These are phyloP conservation scores for Sphagnum contortum DNA, from an alignment of 225 moss, liverwort and hornwort species.

Conservation along the genomic window DNA sequence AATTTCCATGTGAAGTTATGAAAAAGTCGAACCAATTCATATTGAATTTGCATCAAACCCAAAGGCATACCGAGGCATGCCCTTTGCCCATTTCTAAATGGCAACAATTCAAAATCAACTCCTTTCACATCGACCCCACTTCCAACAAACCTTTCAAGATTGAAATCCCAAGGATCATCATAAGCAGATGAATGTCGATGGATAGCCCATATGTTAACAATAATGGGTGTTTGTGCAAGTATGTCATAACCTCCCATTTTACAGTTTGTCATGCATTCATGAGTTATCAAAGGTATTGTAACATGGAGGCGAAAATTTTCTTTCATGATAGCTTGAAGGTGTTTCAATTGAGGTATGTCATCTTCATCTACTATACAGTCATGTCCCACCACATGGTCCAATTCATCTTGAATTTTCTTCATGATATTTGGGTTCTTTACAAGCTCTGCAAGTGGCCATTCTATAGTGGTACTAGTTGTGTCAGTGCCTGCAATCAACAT, in stretches of 20 bases:
- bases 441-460: conserved; percentile 23
- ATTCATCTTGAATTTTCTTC: conserved; percentile 19
- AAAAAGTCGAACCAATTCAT: too few relatives aligned
- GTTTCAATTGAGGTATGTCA: conserved; percentile 19
- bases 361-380: conserved; percentile 23
- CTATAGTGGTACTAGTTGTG: too few relatives aligned
- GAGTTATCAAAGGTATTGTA: conserved; percentile 14
- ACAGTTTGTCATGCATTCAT: too few relatives aligned
- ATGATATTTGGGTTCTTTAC: conserved; percentile 14
- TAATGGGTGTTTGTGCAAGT: too few relatives aligned
- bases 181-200: conserved; percentile 16
- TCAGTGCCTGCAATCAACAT: conserved; percentile 13
- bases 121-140: too few relatives aligned
- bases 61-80: conserved; percentile 10
- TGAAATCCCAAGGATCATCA: conserved; percentile 26
- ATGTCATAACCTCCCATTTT: too few relatives aligned
- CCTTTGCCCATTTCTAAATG: conserved; percentile 13
- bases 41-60: too few relatives aligned
- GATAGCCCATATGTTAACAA: conserved; percentile 40
- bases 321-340: conserved; percentile 38
- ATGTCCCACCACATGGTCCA: conserved; percentile 18
- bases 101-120: too few relatives aligned
- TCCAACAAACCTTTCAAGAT: conserved; percentile 41
- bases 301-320: conserved; percentile 48
- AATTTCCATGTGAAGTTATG: too few relatives aligned